phyloP scores from a whole-genome alignment of 768 basidiomycete species.

The Hygrophoropsis aurantiaca region DNA sequence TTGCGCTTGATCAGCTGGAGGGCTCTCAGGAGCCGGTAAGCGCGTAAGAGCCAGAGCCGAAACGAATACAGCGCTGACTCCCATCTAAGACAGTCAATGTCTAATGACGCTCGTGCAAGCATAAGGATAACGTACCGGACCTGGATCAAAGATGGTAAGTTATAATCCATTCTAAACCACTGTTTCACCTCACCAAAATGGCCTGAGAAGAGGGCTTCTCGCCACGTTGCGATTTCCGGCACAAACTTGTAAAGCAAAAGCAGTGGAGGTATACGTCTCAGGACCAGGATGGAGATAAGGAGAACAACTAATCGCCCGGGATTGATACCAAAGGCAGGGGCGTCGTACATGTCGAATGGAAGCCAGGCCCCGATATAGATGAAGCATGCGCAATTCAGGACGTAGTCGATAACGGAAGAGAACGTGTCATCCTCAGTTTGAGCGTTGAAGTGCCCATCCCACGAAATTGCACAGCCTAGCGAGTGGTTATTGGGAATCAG shows the following conservation, averaged over 20 bases:
- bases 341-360: slow-evolving; percentile 60
- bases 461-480: slow-evolving; percentile 83
- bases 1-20: slow-evolving; percentile 70
- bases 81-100: slow-evolving; percentile 57
- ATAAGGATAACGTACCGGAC: slow-evolving; percentile 45
- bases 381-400: slow-evolving; percentile 80
- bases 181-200: slow-evolving; percentile 68
- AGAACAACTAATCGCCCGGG: slow-evolving; percentile 74
- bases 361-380: slow-evolving; percentile 89
- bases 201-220: slow-evolving; percentile 87
- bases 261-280: slow-evolving; percentile 82
- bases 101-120: neutral
- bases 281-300: slow-evolving; percentile 61
- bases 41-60: slow-evolving; percentile 67
- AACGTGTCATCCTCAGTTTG: slow-evolving; percentile 86
- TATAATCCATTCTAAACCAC: neutral
- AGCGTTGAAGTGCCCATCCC: slow-evolving; percentile 82
- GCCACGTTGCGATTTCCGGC: slow-evolving; percentile 83
- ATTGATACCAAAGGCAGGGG: slow-evolving; percentile 55
- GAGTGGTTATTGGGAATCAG: slow-evolving; percentile 11
- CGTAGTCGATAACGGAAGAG: slow-evolving; percentile 86
- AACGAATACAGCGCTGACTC: slow-evolving; percentile 90
- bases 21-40: slow-evolving; percentile 54
- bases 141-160: slow-evolving; percentile 25
- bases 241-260: slow-evolving; percentile 78